Conservation (phyloP, 345 rosid species). For the Salix koriyanagi region DNA sequence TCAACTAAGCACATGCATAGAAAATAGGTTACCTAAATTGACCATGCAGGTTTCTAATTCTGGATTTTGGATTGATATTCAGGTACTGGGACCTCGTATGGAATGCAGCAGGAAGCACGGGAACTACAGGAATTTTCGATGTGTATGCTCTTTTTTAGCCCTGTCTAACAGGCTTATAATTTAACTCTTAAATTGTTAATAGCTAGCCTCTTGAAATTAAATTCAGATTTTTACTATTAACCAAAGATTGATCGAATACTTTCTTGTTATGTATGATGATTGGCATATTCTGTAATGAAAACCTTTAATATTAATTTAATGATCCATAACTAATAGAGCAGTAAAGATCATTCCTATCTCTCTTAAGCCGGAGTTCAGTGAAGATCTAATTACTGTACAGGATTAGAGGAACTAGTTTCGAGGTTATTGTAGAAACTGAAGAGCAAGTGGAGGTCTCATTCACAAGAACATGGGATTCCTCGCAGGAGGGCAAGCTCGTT, state of each 20-base stretch:
- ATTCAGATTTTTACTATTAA: too few species aligned
- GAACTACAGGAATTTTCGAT: conserved; percentile 63
- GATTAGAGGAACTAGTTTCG: conserved; percentile 7
- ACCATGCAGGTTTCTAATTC: neutral
- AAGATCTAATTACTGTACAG: neutral
- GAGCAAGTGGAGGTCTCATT: conserved; percentile 24
- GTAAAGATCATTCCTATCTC: neutral
- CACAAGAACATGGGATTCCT: conserved; percentile 13
- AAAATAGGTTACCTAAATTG: too few species aligned
- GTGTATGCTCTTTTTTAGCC: conserved; percentile 39
- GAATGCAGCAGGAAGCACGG: conserved; percentile 50
- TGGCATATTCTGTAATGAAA: too few species aligned
- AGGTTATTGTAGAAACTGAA: conserved; percentile 13
- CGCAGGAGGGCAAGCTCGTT: neutral
- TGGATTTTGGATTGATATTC: conserved; percentile 7
- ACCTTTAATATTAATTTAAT: too few species aligned
- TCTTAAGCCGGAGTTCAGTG: neutral
- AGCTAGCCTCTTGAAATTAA: too few species aligned
- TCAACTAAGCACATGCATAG: too few species aligned
- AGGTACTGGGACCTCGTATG: conserved; percentile 50
- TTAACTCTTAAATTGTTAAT: neutral
- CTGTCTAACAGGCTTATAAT: neutral
- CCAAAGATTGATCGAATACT: too few species aligned
- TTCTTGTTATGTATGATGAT: too few species aligned
- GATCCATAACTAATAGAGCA: too few species aligned